These are phyloP conservation scores for Blastobotrys capitulatus DNA, from an alignment of 1,139 yeast genomes.

Conservation along the genomic window DNA sequence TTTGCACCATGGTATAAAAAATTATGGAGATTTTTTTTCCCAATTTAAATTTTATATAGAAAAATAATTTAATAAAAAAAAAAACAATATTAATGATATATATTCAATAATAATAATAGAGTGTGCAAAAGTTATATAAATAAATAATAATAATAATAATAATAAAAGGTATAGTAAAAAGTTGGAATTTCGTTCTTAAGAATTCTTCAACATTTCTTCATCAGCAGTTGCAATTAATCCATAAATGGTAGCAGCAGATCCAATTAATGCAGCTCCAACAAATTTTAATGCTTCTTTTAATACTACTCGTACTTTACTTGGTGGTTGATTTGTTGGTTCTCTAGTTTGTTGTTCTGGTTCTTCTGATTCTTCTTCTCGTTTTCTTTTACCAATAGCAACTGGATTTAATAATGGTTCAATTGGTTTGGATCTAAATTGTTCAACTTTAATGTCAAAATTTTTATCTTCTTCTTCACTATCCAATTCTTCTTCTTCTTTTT, in stretches of 20 bases:
- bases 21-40: neutral
- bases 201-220: neutral
- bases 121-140: too few relatives aligned
- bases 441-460: neutral
- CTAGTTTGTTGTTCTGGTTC: neutral
- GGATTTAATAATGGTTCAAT: too few relatives aligned
- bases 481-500: neutral
- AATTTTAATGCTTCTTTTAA: constrained; percentile 8
- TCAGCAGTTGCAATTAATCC: constrained; percentile 20
- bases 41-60: neutral
- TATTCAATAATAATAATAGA: neutral
- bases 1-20: neutral
- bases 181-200: too few relatives aligned
- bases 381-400: neutral
- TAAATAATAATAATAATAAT: neutral
- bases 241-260: constrained; percentile 24
- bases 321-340: neutral
- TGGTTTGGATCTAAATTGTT: too few relatives aligned
- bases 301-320: constrained; percentile 9
- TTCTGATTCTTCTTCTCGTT: constrained; percentile 1
- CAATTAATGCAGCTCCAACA: constrained; percentile 22
- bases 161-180: too few relatives aligned
- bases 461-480: constrained; percentile 1
- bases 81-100: neutral
- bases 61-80: neutral